Evolutionary conservation across 257 asterid species (phyloP).

Genomic region (Euphrasia confusa): DNA sequence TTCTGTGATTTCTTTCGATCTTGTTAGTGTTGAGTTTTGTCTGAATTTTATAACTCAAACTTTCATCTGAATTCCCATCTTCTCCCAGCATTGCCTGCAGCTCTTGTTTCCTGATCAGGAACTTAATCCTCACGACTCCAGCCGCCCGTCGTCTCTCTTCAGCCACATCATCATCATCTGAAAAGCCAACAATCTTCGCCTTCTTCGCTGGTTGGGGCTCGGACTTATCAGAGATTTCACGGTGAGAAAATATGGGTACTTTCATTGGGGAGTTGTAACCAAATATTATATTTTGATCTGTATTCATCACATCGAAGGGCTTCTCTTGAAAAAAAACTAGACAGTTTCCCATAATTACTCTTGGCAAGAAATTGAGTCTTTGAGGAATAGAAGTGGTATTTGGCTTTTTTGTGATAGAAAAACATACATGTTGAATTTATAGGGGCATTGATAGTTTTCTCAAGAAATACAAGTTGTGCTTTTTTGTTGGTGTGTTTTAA

Average conservation of each 20-base stretch:
- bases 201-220: constrained; percentile 26
- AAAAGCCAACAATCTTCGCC: constrained; percentile 38
- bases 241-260: constrained; percentile 50
- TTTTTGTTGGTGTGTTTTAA: too few species aligned
- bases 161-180: constrained; percentile 33
- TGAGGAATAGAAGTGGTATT: constrained; percentile 13
- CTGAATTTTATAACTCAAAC: constrained; percentile 33
- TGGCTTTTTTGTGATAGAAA: constrained; percentile 20
- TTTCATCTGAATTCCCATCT: constrained; percentile 46
- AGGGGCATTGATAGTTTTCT: constrained; percentile 9
- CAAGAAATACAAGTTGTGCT: too few species aligned
- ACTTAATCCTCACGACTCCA: constrained; percentile 62
- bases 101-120: constrained; percentile 63
- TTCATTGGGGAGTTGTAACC: constrained; percentile 54
- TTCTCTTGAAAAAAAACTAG: constrained; percentile 40
- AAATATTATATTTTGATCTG: constrained; percentile 57
- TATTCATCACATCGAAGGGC: constrained; percentile 40
- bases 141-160: constrained; percentile 28
- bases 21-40: constrained; percentile 23
- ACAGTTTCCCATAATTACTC: constrained; percentile 66
- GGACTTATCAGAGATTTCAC: constrained; percentile 53
- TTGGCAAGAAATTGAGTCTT: not conserved
- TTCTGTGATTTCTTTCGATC: constrained; percentile 14
- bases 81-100: constrained; percentile 51
- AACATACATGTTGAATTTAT: constrained; percentile 34